These are phyloP conservation scores for Solanum chiquidenum DNA, from an alignment of 257 asterid genomes.

Conservation along the genomic window DNA sequence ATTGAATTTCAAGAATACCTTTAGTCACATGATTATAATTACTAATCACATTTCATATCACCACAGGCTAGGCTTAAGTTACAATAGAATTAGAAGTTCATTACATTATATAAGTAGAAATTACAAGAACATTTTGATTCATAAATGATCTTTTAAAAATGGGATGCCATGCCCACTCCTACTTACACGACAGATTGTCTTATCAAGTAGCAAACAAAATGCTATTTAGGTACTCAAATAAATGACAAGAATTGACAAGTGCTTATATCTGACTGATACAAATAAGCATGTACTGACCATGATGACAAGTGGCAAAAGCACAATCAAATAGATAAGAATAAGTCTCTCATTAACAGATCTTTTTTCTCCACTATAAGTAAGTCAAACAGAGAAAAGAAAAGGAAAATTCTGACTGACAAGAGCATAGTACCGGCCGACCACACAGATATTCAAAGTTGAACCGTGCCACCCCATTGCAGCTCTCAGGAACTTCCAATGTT, in stretches of 20 bases:
- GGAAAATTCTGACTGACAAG: not conserved
- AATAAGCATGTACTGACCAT: not conserved
- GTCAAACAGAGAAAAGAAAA: not conserved
- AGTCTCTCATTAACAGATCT: not conserved
- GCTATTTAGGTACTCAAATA: not conserved
- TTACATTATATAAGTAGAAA: not conserved
- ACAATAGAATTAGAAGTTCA: not conserved
- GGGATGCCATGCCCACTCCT: not conserved
- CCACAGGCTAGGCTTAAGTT: not conserved
- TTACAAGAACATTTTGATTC: not conserved
- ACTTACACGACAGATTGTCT: not conserved
- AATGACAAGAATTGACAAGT: not conserved
- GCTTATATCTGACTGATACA: not conserved
- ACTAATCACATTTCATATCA: not conserved
- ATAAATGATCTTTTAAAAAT: not conserved
- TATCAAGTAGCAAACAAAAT: not conserved
- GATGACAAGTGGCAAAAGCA: not conserved
- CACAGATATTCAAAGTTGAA: constrained; percentile 79
- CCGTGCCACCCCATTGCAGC: constrained; percentile 81
- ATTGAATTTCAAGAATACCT: not conserved
- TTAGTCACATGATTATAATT: not conserved
- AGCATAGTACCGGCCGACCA: constrained; percentile 62
- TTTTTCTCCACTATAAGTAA: not conserved
- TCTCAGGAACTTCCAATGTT: constrained; percentile 67
- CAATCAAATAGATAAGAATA: not conserved